These are phyloP conservation scores for Acacia crassicarpa DNA, from an alignment of 306 rosid genomes.

Conservation along the genomic window DNA sequence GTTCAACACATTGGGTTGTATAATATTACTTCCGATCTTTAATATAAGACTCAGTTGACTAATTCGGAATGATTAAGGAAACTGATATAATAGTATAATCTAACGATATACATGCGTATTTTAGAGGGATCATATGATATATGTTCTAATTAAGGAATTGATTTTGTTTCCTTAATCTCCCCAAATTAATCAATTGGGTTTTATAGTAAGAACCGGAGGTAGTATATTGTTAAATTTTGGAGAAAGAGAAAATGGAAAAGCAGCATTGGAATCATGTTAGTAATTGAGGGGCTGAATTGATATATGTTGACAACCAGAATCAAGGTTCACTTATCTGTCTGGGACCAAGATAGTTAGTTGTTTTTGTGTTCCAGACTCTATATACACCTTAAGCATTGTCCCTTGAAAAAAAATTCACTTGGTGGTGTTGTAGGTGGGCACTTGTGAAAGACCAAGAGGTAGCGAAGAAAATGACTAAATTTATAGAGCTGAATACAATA, in stretches of 20 bases:
- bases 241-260: background rate
- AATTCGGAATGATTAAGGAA: no score
- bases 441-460: conserved; percentile 72
- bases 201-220: no score
- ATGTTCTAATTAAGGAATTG: no score
- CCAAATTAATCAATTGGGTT: no score
- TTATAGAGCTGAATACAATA: conserved; percentile 81
- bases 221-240: background rate
- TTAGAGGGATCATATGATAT: no score
- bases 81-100: no score
- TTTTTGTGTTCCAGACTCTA: background rate
- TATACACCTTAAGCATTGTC: background rate
- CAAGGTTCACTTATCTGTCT: background rate
- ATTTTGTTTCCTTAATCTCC: no score
- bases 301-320: background rate
- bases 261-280: background rate
- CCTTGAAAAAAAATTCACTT: background rate
- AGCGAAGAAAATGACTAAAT: conserved; percentile 79
- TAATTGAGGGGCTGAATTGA: background rate
- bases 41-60: no score
- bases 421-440: conserved; percentile 66
- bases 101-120: no score
- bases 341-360: background rate
- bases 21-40: no score
- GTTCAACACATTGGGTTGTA: background rate